phyloP scores from a whole-genome alignment of 176 grass and related monocot species.

The Tillandsia leiboldiana region DNA sequence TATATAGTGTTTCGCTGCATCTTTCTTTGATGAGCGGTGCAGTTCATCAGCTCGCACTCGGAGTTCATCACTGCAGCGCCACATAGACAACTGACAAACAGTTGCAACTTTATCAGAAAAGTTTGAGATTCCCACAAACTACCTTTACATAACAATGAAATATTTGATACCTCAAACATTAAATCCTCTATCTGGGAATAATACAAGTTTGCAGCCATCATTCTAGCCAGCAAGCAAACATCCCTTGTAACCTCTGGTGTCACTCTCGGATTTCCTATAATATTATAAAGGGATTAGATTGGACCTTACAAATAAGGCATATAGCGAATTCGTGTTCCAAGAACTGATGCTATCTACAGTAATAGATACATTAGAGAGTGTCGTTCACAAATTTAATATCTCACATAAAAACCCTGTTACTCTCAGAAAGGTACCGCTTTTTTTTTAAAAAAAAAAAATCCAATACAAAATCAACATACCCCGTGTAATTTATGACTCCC shows the following conservation, averaged over 20 bases:
- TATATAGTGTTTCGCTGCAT: conserved; percentile 85
- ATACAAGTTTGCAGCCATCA: conserved; percentile 93
- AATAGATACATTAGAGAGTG: too few species aligned
- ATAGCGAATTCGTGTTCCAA: too few species aligned
- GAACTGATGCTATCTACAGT: too few species aligned
- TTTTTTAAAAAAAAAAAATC: too few species aligned
- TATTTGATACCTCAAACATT: conserved; percentile 82
- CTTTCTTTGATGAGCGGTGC: conserved; percentile 59
- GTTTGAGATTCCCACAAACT: background rate
- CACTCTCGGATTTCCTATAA: conserved; percentile 82
- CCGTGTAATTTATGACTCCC: too few species aligned
- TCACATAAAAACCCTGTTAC: too few species aligned
- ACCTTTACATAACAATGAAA: background rate
- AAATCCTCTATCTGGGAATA: conserved; percentile 96
- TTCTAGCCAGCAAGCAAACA: conserved; percentile 90
- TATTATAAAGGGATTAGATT: too few species aligned
- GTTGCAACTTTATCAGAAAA: conserved; percentile 11
- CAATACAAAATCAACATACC: too few species aligned
- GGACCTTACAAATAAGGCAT: too few species aligned
- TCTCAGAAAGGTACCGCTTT: too few species aligned
- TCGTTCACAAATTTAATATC: too few species aligned
- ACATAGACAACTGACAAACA: conserved; percentile 76
- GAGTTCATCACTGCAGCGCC: conserved; percentile 89
- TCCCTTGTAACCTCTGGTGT: conserved; percentile 97
- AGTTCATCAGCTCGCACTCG: conserved; percentile 48